Evolutionary conservation across 306 rosid genomes (phyloP).

Genomic region (Comarum palustre): DNA sequence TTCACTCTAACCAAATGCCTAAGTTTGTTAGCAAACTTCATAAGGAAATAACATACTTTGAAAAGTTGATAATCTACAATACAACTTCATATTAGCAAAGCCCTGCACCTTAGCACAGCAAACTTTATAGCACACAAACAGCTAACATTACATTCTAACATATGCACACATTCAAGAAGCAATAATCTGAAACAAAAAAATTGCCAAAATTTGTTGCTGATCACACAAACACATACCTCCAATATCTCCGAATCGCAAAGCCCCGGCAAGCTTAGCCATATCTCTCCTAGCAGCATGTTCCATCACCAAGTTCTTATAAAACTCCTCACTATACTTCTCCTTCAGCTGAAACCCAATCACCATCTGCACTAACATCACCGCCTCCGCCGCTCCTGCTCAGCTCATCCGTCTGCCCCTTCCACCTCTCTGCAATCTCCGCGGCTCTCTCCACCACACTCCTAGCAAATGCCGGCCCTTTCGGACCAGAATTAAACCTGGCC

Average conservation of each 20-base stretch:
- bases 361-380: slow-evolving; percentile 74
- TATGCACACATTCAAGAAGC: background rate
- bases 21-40: background rate
- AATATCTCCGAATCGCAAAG: slow-evolving; percentile 51
- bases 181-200: background rate
- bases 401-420: slow-evolving; percentile 58
- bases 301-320: slow-evolving; percentile 53
- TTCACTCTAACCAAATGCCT: background rate
- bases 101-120: background rate
- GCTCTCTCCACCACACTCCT: slow-evolving; percentile 52
- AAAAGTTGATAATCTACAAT: background rate
- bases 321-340: slow-evolving; percentile 41
- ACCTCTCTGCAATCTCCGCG: slow-evolving; percentile 39
- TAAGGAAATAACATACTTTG: background rate
- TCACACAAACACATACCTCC: slow-evolving; percentile 43
- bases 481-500: background rate
- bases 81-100: background rate
- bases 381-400: slow-evolving; percentile 53
- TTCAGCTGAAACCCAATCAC: slow-evolving; percentile 55
- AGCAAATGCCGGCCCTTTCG: slow-evolving; percentile 33
- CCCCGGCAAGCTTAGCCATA: slow-evolving; percentile 71
- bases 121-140: background rate
- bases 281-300: slow-evolving; percentile 67
- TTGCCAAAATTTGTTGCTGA: background rate
- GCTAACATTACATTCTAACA: background rate